Evolutionary conservation across 371 early-diverging fungal genomes (phyloP), one percentile per base, ranked within the genome.

Genomic region (Nosema granulosis): DNA sequence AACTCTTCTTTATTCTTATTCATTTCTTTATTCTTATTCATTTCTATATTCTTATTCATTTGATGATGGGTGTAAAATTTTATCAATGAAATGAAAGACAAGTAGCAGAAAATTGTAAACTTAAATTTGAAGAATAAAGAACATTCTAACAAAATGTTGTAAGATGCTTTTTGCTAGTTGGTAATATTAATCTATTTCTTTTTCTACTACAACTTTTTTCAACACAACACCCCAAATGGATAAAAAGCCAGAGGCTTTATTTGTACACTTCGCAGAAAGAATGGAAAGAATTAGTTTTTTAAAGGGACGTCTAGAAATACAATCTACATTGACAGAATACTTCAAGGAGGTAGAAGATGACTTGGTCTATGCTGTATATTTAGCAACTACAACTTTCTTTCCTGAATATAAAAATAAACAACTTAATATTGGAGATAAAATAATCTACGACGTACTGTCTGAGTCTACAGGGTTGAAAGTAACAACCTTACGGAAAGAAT

Each of bases 361-460:
- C 26, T n/a, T 86, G 3, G 43, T 76, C 22, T 28, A 76, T 9
- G 70, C 69, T 13, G 58, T 83, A 16, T 85, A 82, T 72, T 71
- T 86, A 29, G 84, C 72, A 26, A 79, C 77, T 35, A 79, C 75
- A 59, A 76, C 79, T 52, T 65, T 85, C 3, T 78, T 72, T 34
- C 79, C 83, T 28, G 79, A 82, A 61, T 74, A 80, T 57, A 57
- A 76, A 38, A 81, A 80, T 50, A 63, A 72, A 61, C 85, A 86
- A 76, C 58, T 85, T 69, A 81, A 80, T 31, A 76, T 84, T n/a
- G 87, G 87, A 38, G 87, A 86, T 28, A 70, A 59, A 34, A 75
- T 74, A 24, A 58, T 86, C 3, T 29, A 77, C 2, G 71, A 79
- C 51, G 74, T 80, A 12, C 61, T 85, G 50, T 32, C 68, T 57